Percentiles rank a stretch among this genome's conserved stretches.
phyloP scores from a whole-genome alignment of 2,329 filamentous ascomycete genomes.

The Trichoderma sp. region DNA sequence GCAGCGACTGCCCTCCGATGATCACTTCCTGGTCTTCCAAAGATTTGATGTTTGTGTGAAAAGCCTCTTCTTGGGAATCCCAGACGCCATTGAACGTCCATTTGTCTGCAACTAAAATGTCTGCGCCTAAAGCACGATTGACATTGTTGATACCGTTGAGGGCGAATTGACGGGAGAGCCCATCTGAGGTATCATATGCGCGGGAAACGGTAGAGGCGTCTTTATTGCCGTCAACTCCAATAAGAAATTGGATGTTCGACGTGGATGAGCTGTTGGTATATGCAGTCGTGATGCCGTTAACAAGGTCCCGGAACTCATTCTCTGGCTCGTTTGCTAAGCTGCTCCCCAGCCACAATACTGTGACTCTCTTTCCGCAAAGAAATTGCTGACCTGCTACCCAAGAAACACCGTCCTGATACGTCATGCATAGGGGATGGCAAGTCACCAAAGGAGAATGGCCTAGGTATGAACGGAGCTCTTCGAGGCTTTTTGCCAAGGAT shows the following conservation, averaged over 20 bases:
- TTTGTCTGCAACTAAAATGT: not conserved
- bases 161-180: not conserved
- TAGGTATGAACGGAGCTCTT: not conserved
- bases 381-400: not conserved
- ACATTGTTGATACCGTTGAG: not conserved
- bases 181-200: not conserved
- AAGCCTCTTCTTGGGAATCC: not conserved
- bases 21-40: not conserved
- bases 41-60: not conserved
- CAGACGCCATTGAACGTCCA: not conserved
- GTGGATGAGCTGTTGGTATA: not conserved
- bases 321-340: not conserved
- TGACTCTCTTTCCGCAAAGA: not conserved
- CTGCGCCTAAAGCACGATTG: not conserved
- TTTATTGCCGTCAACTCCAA: not conserved
- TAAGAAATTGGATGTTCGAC: not conserved
- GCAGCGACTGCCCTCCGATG: not conserved
- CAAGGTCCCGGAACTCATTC: not conserved
- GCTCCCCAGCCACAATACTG: not conserved
- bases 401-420: not conserved
- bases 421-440: not conserved
- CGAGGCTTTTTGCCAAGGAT: not conserved
- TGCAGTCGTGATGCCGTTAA: not conserved
- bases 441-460: not conserved
- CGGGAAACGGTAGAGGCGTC: not conserved